phyloP scores from a whole-genome alignment of 352 stramenopile genomes.

The Globisporangium canariense region DNA sequence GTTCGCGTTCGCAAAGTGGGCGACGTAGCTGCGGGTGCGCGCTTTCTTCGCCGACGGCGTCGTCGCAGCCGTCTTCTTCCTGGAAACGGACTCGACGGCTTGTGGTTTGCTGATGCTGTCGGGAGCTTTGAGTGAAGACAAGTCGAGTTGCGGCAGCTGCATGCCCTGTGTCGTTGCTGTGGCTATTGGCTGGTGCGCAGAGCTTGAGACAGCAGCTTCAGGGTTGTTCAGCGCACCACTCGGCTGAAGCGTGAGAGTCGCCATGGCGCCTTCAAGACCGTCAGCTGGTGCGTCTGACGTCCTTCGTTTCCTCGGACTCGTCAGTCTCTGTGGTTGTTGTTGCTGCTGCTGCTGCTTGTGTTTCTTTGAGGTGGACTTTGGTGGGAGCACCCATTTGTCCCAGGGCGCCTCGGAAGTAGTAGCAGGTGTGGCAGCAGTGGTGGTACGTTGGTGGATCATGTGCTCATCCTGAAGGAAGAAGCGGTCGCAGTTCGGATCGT shows the following conservation, averaged over 20 bases:
- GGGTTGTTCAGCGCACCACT: no score
- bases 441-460: conserved; percentile 6
- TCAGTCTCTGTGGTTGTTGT: neutral
- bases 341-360: neutral
- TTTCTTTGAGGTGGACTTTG: conserved; percentile 18
- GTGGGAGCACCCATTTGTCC: conserved; percentile 35
- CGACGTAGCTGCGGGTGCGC: conserved; percentile 28
- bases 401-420: conserved; percentile 21
- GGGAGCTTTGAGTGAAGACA: neutral
- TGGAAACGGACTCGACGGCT: conserved; percentile 1
- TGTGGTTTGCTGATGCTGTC: neutral
- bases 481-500: conserved; percentile 38
- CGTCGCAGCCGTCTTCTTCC: neutral
- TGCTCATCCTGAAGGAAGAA: conserved; percentile 42
- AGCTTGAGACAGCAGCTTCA: neutral
- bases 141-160: neutral
- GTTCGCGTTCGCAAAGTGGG: conserved; percentile 27
- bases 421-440: neutral
- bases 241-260: neutral
- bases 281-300: neutral
- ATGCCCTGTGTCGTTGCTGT: neutral
- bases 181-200: neutral
- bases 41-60: conserved; percentile 21
- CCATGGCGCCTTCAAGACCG: neutral
- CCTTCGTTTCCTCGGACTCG: neutral